Conservation (phyloP, 192 early-diverging fungal species). For the Backusella circina region DNA sequence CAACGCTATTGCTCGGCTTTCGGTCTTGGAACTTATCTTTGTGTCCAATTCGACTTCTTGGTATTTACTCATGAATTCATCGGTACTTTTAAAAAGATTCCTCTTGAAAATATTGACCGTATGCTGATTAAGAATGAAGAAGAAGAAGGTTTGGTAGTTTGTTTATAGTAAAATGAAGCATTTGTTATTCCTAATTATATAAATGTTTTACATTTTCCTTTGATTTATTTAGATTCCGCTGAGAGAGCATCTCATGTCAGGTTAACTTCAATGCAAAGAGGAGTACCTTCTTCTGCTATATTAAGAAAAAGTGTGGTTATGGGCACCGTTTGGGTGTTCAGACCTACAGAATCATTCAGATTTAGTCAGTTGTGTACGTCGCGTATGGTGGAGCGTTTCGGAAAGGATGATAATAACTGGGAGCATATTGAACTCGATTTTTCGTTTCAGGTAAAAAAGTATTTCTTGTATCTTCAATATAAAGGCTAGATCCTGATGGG, state of each 20-base stretch:
- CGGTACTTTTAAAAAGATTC: conserved; percentile 73
- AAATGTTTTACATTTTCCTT: background rate
- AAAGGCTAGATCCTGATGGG: background rate
- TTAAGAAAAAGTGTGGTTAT: conserved; percentile 83
- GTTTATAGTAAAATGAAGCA: background rate
- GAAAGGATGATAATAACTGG: conserved; percentile 76
- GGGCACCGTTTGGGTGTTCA: conserved; percentile 90
- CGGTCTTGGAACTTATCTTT: conserved; percentile 84
- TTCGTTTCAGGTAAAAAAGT: conserved; percentile 15
- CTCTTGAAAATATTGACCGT: conserved; percentile 42
- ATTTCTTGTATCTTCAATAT: background rate
- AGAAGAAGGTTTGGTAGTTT: background rate
- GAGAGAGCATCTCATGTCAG: background rate
- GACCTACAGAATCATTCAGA: conserved; percentile 49
- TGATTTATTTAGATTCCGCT: background rate
- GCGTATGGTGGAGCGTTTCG: conserved; percentile 87
- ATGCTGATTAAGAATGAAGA: conserved; percentile 2
- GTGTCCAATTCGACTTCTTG: conserved; percentile 86
- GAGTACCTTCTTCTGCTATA: conserved; percentile 72
- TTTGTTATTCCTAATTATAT: background rate
- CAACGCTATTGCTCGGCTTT: conserved; percentile 86
- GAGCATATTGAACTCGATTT: conserved; percentile 66
- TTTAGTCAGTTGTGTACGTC: conserved; percentile 75
- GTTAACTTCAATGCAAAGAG: conserved; percentile 36
- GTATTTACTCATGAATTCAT: conserved; percentile 95